These are phyloP conservation scores for Hygrophorus russula DNA, from an alignment of 768 basidiomycete genomes.

Conservation along the genomic window DNA sequence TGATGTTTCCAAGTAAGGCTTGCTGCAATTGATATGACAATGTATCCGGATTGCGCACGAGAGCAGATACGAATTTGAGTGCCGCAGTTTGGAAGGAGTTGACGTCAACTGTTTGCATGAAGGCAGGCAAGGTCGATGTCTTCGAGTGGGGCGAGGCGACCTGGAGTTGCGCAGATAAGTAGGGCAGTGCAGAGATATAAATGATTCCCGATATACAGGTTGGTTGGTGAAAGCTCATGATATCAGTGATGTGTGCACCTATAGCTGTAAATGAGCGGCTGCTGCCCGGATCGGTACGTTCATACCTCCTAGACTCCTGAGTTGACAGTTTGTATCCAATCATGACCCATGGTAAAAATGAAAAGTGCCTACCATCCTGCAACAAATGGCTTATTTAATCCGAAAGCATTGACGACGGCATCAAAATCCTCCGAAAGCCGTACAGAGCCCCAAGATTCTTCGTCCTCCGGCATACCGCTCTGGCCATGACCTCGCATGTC, in stretches of 20 bases:
- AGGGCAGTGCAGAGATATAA: conserved; percentile 16
- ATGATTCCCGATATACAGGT: conserved; percentile 17
- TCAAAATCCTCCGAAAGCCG: conserved; percentile 11
- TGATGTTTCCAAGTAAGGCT: conserved; percentile 14
- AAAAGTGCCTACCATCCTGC: conserved; percentile 20
- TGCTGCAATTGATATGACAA: conserved; percentile 8
- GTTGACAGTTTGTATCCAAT: too few species aligned
- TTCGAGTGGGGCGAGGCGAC: conserved; percentile 11
- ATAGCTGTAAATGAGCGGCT: too few species aligned
- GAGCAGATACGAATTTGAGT: conserved; percentile 11
- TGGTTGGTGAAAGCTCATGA: conserved; percentile 5
- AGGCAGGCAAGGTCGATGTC: conserved; percentile 9
- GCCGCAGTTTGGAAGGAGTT: conserved; percentile 15
- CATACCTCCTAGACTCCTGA: too few species aligned
- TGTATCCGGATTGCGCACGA: neutral
- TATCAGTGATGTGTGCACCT: too few species aligned
- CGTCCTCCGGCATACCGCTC: conserved; percentile 8
- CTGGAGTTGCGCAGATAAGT: conserved; percentile 15
- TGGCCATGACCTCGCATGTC: conserved; percentile 11
- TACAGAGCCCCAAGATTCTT: conserved; percentile 7
- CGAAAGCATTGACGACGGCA: conserved; percentile 16
- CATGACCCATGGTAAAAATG: neutral
- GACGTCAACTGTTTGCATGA: conserved; percentile 14
- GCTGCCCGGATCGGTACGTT: too few species aligned
- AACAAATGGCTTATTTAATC: conserved; percentile 17